Percentiles rank a stretch among this genome's conserved stretches.
Evolutionary conservation across 164 flowering plant species (phyloP).

Genomic region (Umbilicus rupestris): DNA sequence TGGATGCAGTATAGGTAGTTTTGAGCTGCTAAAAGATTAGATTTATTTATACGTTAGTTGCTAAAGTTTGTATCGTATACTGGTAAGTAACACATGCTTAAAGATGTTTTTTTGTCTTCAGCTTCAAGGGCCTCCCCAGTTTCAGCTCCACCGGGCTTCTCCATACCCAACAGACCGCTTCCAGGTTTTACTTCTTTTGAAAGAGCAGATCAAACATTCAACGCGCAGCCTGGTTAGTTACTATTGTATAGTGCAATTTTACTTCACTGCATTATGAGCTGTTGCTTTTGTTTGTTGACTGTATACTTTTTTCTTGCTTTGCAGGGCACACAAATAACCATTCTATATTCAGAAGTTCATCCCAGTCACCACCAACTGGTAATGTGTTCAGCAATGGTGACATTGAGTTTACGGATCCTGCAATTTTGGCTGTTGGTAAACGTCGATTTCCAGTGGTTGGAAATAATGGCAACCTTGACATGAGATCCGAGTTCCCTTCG

Average conservation of each 20-base stretch:
- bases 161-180: slow-evolving; percentile 65
- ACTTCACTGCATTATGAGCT: background rate
- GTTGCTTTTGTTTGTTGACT: background rate
- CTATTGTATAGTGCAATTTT: background rate
- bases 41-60: background rate
- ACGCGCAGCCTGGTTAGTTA: slow-evolving; percentile 16
- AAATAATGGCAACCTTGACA: slow-evolving; percentile 35
- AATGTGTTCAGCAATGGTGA: slow-evolving; percentile 31
- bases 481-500: slow-evolving; percentile 30
- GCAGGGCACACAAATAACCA: slow-evolving; percentile 28
- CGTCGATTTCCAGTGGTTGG: slow-evolving; percentile 48
- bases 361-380: slow-evolving; percentile 27
- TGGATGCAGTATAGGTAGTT: too few species aligned
- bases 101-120: slow-evolving; percentile 11
- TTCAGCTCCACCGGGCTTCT: slow-evolving; percentile 86
- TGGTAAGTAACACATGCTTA: background rate
- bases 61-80: too few species aligned
- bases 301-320: background rate
- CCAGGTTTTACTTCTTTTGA: slow-evolving; percentile 83
- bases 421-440: slow-evolving; percentile 82
- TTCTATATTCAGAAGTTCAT: slow-evolving; percentile 34
- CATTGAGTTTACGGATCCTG: slow-evolving; percentile 62
- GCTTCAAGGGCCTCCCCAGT: slow-evolving; percentile 51
- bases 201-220: slow-evolving; percentile 46
- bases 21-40: too few species aligned